Evolutionary conservation across 148 eudicot genomes (phyloP).

Genomic region (Euryodendron excelsum): DNA sequence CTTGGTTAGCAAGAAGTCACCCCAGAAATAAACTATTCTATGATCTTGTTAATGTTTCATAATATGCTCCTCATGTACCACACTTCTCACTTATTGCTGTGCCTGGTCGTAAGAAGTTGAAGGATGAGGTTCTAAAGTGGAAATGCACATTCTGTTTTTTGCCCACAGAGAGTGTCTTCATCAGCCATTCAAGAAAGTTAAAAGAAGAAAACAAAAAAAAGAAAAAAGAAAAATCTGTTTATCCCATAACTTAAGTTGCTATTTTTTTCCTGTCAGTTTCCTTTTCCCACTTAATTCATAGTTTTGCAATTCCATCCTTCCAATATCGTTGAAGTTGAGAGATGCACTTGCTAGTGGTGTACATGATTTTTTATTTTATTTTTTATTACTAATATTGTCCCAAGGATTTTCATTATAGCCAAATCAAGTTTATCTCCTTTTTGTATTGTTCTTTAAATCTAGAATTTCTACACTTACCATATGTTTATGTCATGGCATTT

Average conservation of each 20-base stretch:
- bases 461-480: not conserved
- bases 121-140: not conserved
- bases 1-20: not conserved
- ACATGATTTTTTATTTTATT: not conserved
- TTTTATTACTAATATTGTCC: not conserved
- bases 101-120: no score
- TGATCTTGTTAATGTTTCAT: not conserved
- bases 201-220: not conserved
- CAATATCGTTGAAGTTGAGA: not conserved
- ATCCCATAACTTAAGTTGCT: not conserved
- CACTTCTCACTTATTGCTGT: not conserved
- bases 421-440: not conserved
- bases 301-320: not conserved
- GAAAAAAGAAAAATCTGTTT: not conserved
- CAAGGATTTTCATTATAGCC: not conserved
- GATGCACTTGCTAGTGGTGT: not conserved
- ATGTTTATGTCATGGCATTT: conserved; percentile 9
- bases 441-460: not conserved
- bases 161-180: not conserved
- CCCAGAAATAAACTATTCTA: not conserved
- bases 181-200: not conserved
- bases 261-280: not conserved
- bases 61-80: not conserved
- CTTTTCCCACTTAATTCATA: no score
- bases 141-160: not conserved